phyloP scores from a whole-genome alignment of 2,329 filamentous ascomycete species.

The Metarhizium guizhouense region DNA sequence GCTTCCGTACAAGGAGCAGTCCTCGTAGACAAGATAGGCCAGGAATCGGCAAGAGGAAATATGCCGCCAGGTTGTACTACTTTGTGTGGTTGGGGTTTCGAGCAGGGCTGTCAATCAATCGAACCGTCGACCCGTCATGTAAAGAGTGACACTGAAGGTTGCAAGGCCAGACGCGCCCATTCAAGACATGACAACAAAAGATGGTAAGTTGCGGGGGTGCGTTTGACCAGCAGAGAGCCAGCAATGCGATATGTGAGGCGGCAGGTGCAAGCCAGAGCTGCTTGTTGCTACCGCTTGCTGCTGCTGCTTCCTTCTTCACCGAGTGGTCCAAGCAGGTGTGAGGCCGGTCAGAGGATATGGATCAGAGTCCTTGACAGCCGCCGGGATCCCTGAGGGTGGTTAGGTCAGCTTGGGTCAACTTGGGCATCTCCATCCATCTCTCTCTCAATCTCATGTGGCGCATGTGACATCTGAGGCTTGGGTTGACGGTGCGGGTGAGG shows the following conservation, averaged over 20 bases:
- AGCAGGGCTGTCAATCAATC: conserved; percentile 9
- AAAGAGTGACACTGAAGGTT: conserved; percentile 14
- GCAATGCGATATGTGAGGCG: background rate
- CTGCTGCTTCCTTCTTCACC: background rate
- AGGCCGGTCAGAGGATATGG: background rate
- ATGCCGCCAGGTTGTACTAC: background rate
- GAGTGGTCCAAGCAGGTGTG: background rate
- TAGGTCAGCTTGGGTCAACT: background rate
- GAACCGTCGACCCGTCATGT: conserved; percentile 8
- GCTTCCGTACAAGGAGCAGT: background rate
- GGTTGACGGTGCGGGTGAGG: background rate
- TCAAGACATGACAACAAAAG: conserved; percentile 7
- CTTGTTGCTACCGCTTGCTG: background rate
- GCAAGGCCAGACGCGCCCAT: background rate
- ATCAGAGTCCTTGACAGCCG: background rate
- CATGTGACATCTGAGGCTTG: background rate
- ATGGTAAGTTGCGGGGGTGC: conserved; percentile 4
- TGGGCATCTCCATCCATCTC: background rate
- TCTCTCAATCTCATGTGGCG: background rate
- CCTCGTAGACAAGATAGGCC: background rate
- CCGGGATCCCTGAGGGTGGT: background rate
- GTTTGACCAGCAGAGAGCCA: background rate
- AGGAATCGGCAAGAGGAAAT: conserved; percentile 2
- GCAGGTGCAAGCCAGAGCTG: background rate
- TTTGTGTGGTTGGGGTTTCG: background rate